Base-by-base conservation (phyloP, 495 filamentous ascomycete species). In the Xylaria bambusicola region DNA sequence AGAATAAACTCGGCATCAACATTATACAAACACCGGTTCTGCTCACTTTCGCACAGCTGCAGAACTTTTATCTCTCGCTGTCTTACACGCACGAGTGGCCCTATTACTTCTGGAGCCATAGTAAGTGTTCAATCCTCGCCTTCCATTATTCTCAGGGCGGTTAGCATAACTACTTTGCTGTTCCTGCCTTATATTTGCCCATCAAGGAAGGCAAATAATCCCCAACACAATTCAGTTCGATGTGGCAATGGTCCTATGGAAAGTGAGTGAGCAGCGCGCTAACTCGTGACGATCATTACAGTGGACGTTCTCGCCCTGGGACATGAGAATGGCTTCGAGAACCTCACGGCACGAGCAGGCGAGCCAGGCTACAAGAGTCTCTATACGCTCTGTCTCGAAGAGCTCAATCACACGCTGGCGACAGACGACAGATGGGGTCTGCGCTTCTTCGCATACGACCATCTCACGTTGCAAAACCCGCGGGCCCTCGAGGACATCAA, bases 31-130 rank as follows among this genome's bases (percentile, higher is more conserved):
- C 85, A 0, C 84, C 85, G 0, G 82, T 80, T 2, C 75, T 87
- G 17, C 68, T 87, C 33, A 82, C 64, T 41, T 88, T 87, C 49
- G 78, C 85, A 12, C 85, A 88, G 56, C 70, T 87, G 24, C 84
- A 87, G 59, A 87, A 87, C 65, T 87, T 84, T 66, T 84, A 77
- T 62, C 74, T 84, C 26, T 64, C 68, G n/a, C 61, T 58, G 23
- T 71, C 65, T 33, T 73, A 73, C 13, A 64, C 77, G 2, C 69
- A 76, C 12, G 56, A 69, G 9, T 85, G 80, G 81, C 67, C 73
- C n/a, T 71, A 78, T 64, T 85, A 78, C 63, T 84, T 81, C 69
- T 84, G 80, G 81, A 71, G 69, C 46, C 80, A 82, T 54, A 60
- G 57, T 60, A 40, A 42, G 57, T 60, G 36, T 18, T 26, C 10